Evolutionary conservation across 495 filamentous ascomycete species (phyloP), one percentile per base, ranked within the genome.

Genomic region (Ascobolus immersus): DNA sequence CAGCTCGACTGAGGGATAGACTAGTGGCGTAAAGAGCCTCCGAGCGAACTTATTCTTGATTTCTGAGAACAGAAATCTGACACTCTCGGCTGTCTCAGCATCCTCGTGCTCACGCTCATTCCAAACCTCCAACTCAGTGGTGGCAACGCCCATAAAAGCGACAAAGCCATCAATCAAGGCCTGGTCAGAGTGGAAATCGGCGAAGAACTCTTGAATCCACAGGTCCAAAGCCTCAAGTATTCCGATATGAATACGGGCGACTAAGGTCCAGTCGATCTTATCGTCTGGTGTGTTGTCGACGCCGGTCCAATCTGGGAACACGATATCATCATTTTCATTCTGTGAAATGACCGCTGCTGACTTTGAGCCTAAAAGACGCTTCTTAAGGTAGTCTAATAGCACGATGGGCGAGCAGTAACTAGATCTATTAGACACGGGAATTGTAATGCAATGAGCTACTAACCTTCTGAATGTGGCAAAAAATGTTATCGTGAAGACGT

Each of bases 281-380:
- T 52, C 48, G 24, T 42, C 39, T 15, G 46, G 42, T 19, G 45
- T 22, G 17, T 36, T 45, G 32, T 48, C 45, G 3, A 44, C 40
- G n/a, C 48, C 49, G 21, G 48, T 52, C 49, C 49, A 52, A 35
- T 52, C 49, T 15, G 49, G 49, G 29, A 52, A 52, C 12, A 50
- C 47, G 24, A 50, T 46, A 33, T 52, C 49, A 21, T 52, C 48
- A 28, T 47, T 49, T 39, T 44, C 49, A 26, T 52, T 40, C 13
- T 44, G 33, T 4, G 42, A 43, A 25, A 42, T 34, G 17, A 42
- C 45, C 28, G 49, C 49, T 28, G 48, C 42, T 2, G 48, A 51
- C 38, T 52, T 52, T 17, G 49, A 47, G 5, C 49, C 49, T 17
- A 52, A 21, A 17, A 52, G 42, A 4, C 49, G 48, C 32, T 52